Evolutionary conservation across 176 grass and related monocot species (phyloP), one percentile per base, ranked within the genome.

Genomic region (Musa acuminata): DNA sequence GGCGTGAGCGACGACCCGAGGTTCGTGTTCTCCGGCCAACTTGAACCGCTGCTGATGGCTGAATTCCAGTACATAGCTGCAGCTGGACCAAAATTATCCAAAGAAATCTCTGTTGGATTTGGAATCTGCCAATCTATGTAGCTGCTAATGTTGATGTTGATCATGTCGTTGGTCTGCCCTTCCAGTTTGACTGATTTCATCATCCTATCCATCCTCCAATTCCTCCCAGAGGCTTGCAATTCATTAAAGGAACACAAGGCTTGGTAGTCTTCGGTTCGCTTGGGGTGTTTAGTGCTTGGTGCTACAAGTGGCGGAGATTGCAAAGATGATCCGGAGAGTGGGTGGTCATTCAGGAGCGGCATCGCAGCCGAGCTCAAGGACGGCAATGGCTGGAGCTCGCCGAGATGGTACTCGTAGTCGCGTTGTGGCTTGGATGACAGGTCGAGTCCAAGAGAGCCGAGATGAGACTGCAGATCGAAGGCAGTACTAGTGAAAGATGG

Each of bases 61-160:
- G 67, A 1, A 59, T 75, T 75, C 72, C 72, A 75, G 17, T 27
- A 75, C 53, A 75, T 51, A n/a, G 49, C 0, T 51, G 72, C 8
- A 48, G 53, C 25, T 17, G 72, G 26, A 27, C 52, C 54, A 16
- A 60, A 43, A 14, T 13, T 53, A 4, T 58, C 72, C 23, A 75
- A 35, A 29, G 72, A 43, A 59, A n/a, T 75, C 7, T 75, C 72
- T 9, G 7, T 2, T 6, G 72, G 35, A 43, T 6, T 43, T 43
- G 35, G 72, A 60, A 75, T 75, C 54, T 59, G 72, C 72, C 72
- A 75, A 5, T 75, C 72, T 59, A 48, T 59, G 53, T 24, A 51
- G 43, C 16, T 75, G 53, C 3, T 75, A 13, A 0, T 75, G 8
- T 35, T 75, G 54, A 7, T 21, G 58, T 62, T 22, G 35, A 69